A percentile compares a stretch with the other conserved stretches of the same genome.
Evolutionary conservation across 176 grass and related monocot genomes (phyloP).

Genomic region (Rhipidocladum racemiflorum): DNA sequence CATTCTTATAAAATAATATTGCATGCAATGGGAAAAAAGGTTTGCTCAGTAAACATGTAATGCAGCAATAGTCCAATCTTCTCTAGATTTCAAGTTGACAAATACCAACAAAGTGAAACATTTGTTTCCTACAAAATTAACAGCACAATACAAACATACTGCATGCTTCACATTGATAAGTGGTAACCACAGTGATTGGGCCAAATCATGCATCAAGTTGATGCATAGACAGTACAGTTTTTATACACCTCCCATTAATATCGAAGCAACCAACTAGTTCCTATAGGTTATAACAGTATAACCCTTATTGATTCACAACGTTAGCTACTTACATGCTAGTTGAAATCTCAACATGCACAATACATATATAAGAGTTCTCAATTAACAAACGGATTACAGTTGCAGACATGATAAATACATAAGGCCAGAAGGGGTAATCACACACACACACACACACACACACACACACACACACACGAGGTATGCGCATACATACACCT

Average conservation of each 20-base stretch:
- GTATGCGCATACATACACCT: neutral
- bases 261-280: constrained; percentile 1
- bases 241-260: neutral
- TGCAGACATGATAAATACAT: neutral
- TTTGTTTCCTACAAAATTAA: neutral
- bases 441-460: neutral
- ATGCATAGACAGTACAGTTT: neutral
- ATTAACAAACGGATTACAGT: neutral
- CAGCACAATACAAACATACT: neutral
- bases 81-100: neutral
- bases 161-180: neutral
- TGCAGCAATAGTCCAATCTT: neutral
- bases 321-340: neutral
- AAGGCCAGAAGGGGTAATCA: neutral
- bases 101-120: neutral
- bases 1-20: neutral
- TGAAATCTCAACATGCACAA: neutral
- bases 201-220: neutral
- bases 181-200: neutral
- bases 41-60: neutral
- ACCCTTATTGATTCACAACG: neutral
- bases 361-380: neutral
- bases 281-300: neutral
- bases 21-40: neutral
- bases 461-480: neutral